Evolutionary conservation across 2,329 filamentous ascomycete species (phyloP).

Genomic region (Beauveria pseudobassiana): DNA sequence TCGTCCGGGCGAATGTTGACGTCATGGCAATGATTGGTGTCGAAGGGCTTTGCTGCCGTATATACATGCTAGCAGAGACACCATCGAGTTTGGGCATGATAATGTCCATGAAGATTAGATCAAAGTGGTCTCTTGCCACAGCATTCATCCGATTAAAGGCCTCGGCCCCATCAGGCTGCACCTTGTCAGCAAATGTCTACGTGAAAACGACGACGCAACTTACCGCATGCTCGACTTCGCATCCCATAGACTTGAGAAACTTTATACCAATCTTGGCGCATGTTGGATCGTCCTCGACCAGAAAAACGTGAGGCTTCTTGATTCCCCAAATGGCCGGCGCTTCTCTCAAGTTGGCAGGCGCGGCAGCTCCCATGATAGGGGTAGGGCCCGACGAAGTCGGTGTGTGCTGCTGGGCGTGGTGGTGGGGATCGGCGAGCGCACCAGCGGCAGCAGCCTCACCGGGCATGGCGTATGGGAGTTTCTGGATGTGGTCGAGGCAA

Average conservation of each 20-base stretch:
- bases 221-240: conserved; percentile 61
- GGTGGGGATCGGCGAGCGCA: conserved; percentile 33
- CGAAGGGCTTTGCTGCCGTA: conserved; percentile 74
- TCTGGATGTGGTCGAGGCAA: conserved; percentile 89
- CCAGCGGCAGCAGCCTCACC: conserved; percentile 41
- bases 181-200: not conserved
- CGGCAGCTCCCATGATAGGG: conserved; percentile 11
- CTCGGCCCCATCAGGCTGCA: conserved; percentile 66
- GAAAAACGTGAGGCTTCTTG: conserved; percentile 68
- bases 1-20: conserved; percentile 93
- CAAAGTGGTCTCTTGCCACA: conserved; percentile 41
- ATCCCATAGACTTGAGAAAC: conserved; percentile 58
- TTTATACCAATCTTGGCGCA: conserved; percentile 62
- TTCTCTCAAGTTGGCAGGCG: conserved; percentile 27
- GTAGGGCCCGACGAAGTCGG: conserved; percentile 5
- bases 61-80: conserved; percentile 88
- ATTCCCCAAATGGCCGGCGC: conserved; percentile 45
- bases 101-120: conserved; percentile 81
- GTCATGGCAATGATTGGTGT: conserved; percentile 97
- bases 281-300: conserved; percentile 77
- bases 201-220: conserved; percentile 21
- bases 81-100: conserved; percentile 97
- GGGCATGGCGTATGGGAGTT: conserved; percentile 75
- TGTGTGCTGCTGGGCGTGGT: conserved; percentile 21
- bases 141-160: conserved; percentile 76